Evolutionary conservation across 805 yeast species (phyloP).

Genomic region (Teunomyces kruisii): DNA sequence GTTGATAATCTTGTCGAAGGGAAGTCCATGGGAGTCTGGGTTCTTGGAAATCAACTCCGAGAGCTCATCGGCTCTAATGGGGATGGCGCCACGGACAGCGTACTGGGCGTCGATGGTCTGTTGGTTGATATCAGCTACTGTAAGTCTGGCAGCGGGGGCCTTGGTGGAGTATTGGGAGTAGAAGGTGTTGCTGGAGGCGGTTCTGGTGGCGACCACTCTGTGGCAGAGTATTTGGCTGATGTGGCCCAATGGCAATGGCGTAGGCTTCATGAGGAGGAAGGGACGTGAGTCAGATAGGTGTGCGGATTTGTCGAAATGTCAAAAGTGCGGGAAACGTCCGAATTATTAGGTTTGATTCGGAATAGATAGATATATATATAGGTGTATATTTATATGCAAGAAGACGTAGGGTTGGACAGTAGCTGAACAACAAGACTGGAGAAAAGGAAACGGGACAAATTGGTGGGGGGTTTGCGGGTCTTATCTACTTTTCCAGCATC

Average conservation of each 20-base stretch:
- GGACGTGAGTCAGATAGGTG: too few species aligned
- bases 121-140: constrained; percentile 58
- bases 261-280: constrained; percentile 3
- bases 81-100: constrained; percentile 94
- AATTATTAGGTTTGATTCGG: too few species aligned
- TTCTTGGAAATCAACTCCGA: constrained; percentile 49
- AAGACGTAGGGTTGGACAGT: background rate
- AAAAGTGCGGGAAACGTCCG: too few species aligned
- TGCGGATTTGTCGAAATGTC: too few species aligned
- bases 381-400: background rate
- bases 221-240: background rate
- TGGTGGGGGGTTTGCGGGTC: background rate
- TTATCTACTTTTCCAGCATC: background rate
- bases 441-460: background rate
- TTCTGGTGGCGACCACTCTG: background rate
- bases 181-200: constrained; percentile 2
- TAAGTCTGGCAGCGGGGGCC: constrained; percentile 16
- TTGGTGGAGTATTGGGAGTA: constrained; percentile 13
- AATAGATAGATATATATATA: too few species aligned
- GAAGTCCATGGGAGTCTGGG: constrained; percentile 60
- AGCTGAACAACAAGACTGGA: background rate
- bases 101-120: constrained; percentile 83
- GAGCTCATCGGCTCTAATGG: constrained; percentile 89
- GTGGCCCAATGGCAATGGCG: constrained; percentile 2
- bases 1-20: constrained; percentile 74